phyloP scores from a whole-genome alignment of 192 early-diverging fungal species.

The Podochytrium sp. region DNA sequence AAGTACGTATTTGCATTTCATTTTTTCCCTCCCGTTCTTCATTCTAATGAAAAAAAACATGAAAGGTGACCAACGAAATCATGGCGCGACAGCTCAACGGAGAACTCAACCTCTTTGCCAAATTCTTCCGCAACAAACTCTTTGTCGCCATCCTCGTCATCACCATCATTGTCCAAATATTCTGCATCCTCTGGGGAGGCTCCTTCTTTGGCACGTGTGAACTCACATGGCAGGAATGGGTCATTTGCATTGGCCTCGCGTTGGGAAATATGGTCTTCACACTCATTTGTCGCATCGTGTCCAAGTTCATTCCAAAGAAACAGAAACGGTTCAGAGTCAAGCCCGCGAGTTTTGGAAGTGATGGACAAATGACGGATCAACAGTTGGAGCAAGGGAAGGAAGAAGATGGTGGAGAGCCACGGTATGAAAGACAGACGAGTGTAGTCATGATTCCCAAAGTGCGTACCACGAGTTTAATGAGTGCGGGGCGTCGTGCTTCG shows the following conservation, averaged over 20 bases:
- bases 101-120: constrained; percentile 58
- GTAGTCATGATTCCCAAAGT: constrained; percentile 24
- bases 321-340: neutral
- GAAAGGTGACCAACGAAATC: constrained; percentile 46
- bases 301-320: constrained; percentile 33
- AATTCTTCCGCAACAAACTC: constrained; percentile 50
- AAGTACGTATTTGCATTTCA: constrained; percentile 23
- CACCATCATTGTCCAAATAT: constrained; percentile 53
- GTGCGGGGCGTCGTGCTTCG: neutral
- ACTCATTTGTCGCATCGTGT: constrained; percentile 38
- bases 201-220: constrained; percentile 41
- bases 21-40: neutral
- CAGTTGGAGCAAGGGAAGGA: neutral
- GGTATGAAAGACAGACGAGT: too few relatives aligned
- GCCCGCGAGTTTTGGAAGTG: neutral
- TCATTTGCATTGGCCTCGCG: constrained; percentile 44
- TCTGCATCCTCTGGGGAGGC: constrained; percentile 44
- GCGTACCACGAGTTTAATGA: constrained; percentile 22
- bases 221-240: constrained; percentile 49
- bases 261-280: constrained; percentile 48
- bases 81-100: constrained; percentile 57
- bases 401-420: neutral
- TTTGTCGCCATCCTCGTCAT: constrained; percentile 52
- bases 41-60: constrained; percentile 1
- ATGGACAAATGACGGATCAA: neutral